Evolutionary conservation across 1,139 yeast genomes (phyloP).

Genomic region (Arxiozyma slooffiae): DNA sequence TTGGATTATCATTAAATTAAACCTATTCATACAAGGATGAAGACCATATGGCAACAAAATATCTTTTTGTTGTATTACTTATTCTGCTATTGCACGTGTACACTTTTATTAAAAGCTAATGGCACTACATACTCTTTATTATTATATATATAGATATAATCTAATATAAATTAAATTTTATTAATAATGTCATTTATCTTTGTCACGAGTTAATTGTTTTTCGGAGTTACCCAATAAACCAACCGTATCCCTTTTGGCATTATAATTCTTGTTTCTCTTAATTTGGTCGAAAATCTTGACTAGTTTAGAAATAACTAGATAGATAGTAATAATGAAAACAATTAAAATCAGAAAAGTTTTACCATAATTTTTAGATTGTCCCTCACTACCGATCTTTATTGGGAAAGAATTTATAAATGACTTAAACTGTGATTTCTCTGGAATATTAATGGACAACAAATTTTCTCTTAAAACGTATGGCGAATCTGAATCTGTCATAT

Average conservation of each 20-base stretch:
- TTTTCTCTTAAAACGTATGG: slow-evolving; percentile 15
- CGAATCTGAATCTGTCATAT: slow-evolving; percentile 17
- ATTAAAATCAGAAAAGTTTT: neutral
- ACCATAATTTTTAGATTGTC: neutral
- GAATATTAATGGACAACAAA: slow-evolving; percentile 17
- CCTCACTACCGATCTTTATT: neutral
- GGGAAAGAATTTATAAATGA: neutral
- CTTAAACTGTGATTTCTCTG: slow-evolving; percentile 7
- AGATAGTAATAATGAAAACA: neutral
- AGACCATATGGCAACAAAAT: slow-evolving; percentile 30
- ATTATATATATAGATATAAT: neutral
- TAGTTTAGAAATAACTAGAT: neutral
- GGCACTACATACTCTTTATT: slow-evolving; percentile 29
- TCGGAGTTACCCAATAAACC: slow-evolving; percentile 18
- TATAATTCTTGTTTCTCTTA: slow-evolving; percentile 12
- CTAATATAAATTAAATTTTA: neutral
- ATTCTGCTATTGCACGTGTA: neutral
- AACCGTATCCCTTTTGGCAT: slow-evolving; percentile 16
- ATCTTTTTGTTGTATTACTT: no score
- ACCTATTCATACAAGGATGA: slow-evolving; percentile 41
- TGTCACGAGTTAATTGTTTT: neutral
- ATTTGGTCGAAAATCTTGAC: neutral
- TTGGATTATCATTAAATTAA: neutral
- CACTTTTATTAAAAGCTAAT: no score
- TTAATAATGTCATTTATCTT: neutral